A percentile compares a stretch with the other conserved stretches of the same genome.
Evolutionary conservation across 2,329 filamentous ascomycete species (phyloP).

Genomic region (Microascus cirrosus): DNA sequence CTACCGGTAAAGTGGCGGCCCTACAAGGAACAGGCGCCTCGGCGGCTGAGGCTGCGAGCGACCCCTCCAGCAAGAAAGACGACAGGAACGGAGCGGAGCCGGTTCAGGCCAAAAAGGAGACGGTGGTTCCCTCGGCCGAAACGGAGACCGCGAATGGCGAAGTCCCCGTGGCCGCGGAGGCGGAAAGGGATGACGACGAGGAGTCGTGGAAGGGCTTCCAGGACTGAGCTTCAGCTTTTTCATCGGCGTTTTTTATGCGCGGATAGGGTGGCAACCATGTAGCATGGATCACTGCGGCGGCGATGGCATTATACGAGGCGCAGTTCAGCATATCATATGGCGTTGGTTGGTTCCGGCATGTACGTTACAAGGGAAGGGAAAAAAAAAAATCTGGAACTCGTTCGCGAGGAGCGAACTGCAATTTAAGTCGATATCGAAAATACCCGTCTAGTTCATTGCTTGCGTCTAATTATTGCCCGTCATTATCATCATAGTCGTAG

Average conservation of each 20-base stretch:
- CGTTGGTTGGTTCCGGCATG: not conserved
- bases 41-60: too few species aligned
- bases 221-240: conserved; percentile 13
- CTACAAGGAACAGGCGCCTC: not conserved
- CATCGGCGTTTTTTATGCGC: not conserved
- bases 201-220: conserved; percentile 31
- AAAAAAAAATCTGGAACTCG: not conserved
- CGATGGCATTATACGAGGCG: not conserved
- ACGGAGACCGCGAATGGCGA: conserved; percentile 5
- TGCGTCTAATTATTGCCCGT: not conserved
- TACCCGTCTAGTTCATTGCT: not conserved
- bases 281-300: not conserved
- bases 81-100: not conserved
- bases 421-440: not conserved
- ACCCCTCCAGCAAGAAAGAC: not conserved
- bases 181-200: conserved; percentile 18
- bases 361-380: not conserved
- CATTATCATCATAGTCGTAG: not conserved
- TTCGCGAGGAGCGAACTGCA: not conserved
- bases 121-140: not conserved
- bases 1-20: conserved; percentile 1
- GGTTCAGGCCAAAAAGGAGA: not conserved
- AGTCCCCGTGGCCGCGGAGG: conserved; percentile 1
- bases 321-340: not conserved
- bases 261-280: not conserved